phyloP scores from a whole-genome alignment of 805 yeast genomes.

The Hanseniaspora mollemarum region DNA sequence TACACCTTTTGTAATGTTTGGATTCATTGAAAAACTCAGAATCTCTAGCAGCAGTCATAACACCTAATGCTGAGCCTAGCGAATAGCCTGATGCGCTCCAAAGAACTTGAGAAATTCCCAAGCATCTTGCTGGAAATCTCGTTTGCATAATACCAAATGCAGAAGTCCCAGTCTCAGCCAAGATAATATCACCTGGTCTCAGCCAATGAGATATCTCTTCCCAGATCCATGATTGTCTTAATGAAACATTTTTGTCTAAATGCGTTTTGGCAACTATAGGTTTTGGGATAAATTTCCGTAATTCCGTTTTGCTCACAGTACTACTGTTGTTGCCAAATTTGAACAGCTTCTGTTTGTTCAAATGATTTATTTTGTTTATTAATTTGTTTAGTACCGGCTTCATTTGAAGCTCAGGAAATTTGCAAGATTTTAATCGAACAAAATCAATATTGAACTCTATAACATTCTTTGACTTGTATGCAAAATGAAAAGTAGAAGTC shows the following conservation, averaged over 20 bases:
- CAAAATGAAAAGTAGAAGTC: slow-evolving; percentile 46
- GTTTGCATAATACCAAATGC: slow-evolving; percentile 51
- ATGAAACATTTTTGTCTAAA: slow-evolving; percentile 20
- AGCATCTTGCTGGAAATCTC: slow-evolving; percentile 39
- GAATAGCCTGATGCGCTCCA: slow-evolving; percentile 63
- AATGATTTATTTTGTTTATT: slow-evolving; percentile 25
- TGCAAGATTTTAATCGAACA: slow-evolving; percentile 41
- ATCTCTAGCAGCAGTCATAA: slow-evolving; percentile 47
- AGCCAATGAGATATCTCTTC: slow-evolving; percentile 41
- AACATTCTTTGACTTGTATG: slow-evolving; percentile 42
- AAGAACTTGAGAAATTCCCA: slow-evolving; percentile 49
- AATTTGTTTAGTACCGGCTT: slow-evolving; percentile 32
- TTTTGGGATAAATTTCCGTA: slow-evolving; percentile 17
- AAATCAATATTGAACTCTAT: slow-evolving; percentile 48
- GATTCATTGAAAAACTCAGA: slow-evolving; percentile 19
- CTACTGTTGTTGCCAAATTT: slow-evolving; percentile 18
- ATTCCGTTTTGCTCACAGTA: slow-evolving; percentile 17
- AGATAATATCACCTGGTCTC: slow-evolving; percentile 44
- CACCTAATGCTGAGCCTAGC: slow-evolving; percentile 54
- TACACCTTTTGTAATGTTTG: slow-evolving; percentile 38
- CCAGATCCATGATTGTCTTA: slow-evolving; percentile 41
- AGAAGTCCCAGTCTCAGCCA: slow-evolving; percentile 57
- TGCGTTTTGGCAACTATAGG: slow-evolving; percentile 24
- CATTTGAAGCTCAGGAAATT: slow-evolving; percentile 45
- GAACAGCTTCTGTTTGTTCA: slow-evolving; percentile 30